These are phyloP conservation scores for Salix caprea DNA, from an alignment of 345 rosid genomes.

Conservation along the genomic window DNA sequence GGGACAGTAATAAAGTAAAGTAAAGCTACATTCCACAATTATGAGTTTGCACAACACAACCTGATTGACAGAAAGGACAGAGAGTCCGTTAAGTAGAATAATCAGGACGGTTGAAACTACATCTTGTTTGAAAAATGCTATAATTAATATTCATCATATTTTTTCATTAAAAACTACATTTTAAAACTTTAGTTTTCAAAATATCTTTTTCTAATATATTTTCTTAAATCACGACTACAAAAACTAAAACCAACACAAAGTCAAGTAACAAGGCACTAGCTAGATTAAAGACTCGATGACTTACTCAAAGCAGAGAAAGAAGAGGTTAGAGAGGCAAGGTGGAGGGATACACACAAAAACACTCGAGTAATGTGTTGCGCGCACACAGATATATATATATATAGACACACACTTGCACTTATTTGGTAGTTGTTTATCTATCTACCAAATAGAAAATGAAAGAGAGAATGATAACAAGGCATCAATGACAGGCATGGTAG, in stretches of 20 bases:
- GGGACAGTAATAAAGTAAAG: slow-evolving; percentile 22
- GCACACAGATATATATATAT: background rate
- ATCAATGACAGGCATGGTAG: slow-evolving; percentile 16
- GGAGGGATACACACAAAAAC: background rate
- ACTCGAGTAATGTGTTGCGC: background rate
- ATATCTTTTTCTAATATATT: no score
- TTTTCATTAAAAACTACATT: no score
- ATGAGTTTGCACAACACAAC: slow-evolving; percentile 5
- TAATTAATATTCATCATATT: no score
- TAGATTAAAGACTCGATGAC: slow-evolving; percentile 17
- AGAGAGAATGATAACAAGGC: background rate
- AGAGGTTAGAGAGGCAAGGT: slow-evolving; percentile 4
- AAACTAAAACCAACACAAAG: no score
- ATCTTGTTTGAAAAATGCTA: no score
- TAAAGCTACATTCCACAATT: slow-evolving; percentile 34
- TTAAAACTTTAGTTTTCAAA: no score
- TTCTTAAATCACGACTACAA: no score
- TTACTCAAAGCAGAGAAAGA: slow-evolving; percentile 13
- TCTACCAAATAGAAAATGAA: background rate
- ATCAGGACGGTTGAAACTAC: no score
- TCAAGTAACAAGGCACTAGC: background rate
- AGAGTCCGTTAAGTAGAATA: background rate
- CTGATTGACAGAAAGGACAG: background rate
- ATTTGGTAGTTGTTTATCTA: slow-evolving; percentile 17
- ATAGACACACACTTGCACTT: background rate